Evolutionary conservation across 495 filamentous ascomycete species (phyloP).

Genomic region (Lepidopterella palustris): DNA sequence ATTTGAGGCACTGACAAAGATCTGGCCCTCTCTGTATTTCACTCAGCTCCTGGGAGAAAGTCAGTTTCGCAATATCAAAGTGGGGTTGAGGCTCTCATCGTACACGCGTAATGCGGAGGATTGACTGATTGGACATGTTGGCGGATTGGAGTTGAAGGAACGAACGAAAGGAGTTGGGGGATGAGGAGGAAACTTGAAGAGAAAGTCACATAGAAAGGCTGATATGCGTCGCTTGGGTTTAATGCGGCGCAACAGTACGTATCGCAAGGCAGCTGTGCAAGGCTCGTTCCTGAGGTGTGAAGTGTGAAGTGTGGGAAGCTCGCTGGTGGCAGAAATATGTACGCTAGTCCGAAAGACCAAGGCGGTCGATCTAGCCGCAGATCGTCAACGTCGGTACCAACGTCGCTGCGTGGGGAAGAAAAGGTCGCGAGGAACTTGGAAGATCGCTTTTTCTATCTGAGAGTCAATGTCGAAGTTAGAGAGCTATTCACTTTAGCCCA

Average conservation of each 20-base stretch:
- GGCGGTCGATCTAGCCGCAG: background rate
- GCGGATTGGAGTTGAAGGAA: background rate
- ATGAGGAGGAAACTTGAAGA: background rate
- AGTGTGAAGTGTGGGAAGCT: background rate
- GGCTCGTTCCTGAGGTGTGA: background rate
- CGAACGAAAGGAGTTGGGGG: background rate
- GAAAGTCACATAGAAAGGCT: background rate
- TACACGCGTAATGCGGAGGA: conserved; percentile 80
- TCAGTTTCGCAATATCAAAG: conserved; percentile 12
- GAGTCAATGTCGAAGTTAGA: too few relatives aligned
- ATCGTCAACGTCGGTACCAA: too few relatives aligned
- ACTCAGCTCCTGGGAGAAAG: conserved; percentile 60
- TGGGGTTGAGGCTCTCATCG: conserved; percentile 25
- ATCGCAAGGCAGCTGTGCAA: background rate
- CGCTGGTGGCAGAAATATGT: background rate
- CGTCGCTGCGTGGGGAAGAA: background rate
- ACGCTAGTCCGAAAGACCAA: background rate
- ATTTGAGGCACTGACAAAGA: conserved; percentile 55
- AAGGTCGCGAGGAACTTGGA: background rate
- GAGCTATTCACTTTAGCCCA: background rate
- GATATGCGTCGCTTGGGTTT: background rate
- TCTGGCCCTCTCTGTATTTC: conserved; percentile 76
- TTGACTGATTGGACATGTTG: conserved; percentile 72
- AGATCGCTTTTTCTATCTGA: background rate
- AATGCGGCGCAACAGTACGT: background rate